Base-by-base conservation (phyloP, 495 filamentous ascomycete species). In the Hamigera avellanea region DNA sequence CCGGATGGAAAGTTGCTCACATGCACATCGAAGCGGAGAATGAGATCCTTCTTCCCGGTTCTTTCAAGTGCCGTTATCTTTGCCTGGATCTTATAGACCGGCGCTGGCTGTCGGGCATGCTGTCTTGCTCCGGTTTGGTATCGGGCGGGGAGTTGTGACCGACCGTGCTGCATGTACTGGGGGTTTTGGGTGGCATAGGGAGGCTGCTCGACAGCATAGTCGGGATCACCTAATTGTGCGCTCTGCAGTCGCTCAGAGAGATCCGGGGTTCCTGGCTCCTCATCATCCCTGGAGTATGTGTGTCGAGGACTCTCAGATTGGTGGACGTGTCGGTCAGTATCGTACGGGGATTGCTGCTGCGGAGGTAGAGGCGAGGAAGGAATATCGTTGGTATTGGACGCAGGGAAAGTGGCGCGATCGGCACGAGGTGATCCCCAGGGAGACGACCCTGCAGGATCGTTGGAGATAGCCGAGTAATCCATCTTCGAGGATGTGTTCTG, bases 1-100 rank as follows among this genome's bases (percentile, higher is more conserved):
- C 18, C 26, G 6, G 25, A 23, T 4, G 32, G 36, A 14, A 39
- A 35, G 12, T 29, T 14, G 45, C 83, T 49, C 75, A 96, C 91
- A 59, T 99, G 86, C 14, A 99, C 84, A 67, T 99, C 93, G 49
- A 99, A 99, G 55, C 83, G 75, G 36, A 99, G 62, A 37, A 96
- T 89, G 3, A 85, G 86, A 51, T 96, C 93, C 55, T 96, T 99
- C 50, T 88, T 81, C 14, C 89, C 89, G 6, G 83, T 88, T 32
- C 93, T 67, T 57, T 99, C 93, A 19, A 99, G 64, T 9, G 80
- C 86, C 2, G 87, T 95, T 42, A 99, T 83, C 59, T 94, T 96
- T 8, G 81, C 88, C 53, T 93, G 85, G 21, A 99, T 69, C 50
- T 83, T 91, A 59, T 87, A 89, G 27, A 79, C 72, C 26, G 80